Evolutionary conservation across 306 rosid genomes (phyloP), one percentile per base, ranked within the genome.

Genomic region (Hippophae rhamnoides): DNA sequence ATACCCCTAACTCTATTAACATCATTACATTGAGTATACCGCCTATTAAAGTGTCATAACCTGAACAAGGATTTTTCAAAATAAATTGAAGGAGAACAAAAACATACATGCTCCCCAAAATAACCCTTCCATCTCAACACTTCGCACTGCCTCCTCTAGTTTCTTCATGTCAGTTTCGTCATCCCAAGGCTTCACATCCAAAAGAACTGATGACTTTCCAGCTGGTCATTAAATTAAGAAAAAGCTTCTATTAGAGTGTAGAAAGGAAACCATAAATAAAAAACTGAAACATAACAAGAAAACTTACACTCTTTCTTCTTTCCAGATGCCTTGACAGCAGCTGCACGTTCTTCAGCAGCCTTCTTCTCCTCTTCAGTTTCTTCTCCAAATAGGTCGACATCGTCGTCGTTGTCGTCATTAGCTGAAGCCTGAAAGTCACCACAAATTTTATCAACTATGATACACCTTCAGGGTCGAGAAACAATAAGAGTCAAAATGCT

Each of bases 111-210:
- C 96, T 74, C 98, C 96, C 98, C 98, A 90, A 50, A 57, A 55
- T 71, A 92, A 50, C 8, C 98, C 98, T 42, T 92, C 98, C 86
- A 79, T 56, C 44, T 78, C 46, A 57, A 92, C 80, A 10, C 95
- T 61, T 78, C 99, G 78, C 61, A 92, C 99, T 49, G 95, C 76
- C 81, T 88, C 96, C 68, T 92, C 99, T 13, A 92, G 99, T 72
- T 84, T 80, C 54, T 88, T 85, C 99, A 90, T 90, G 81, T 90
- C 98, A 0, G 98, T 90, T 64, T 90, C 98, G 47, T 90, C 98
- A 41, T 90, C 98, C 98, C 98, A 90, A 54, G 98, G 98, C 80
- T 90, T 90, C 58, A 90, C 81, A 73, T 90, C 98, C 95, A 92
- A 42, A 47, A 92, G 72, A 52, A 92, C 93, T 27, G 99, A 92